These are phyloP conservation scores for Isoetes taiwanensis DNA, from an alignment of 75 land plant genomes.

Conservation along the genomic window DNA sequence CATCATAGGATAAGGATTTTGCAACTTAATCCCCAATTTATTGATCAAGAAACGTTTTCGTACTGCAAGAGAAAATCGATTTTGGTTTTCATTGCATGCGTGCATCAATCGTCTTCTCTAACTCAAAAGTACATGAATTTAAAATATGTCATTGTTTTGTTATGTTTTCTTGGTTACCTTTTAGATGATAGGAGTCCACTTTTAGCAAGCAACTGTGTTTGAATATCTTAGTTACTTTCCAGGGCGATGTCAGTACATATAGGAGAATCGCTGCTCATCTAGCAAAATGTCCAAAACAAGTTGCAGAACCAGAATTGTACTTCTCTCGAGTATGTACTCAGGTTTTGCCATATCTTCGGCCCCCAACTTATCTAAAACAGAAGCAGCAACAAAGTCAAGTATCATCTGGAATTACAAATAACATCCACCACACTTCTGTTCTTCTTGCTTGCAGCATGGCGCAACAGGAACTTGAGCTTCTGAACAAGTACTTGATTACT, in stretches of 20 bases:
- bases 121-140: neutral
- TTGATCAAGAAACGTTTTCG: slow-evolving; percentile 5
- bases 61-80: neutral
- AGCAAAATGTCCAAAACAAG: slow-evolving; percentile 26
- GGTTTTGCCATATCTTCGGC: slow-evolving; percentile 18
- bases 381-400: slow-evolving; percentile 3
- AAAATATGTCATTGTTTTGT: neutral
- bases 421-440: slow-evolving; percentile 31
- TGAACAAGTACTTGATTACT: slow-evolving; percentile 14
- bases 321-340: slow-evolving; percentile 29
- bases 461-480: slow-evolving; percentile 12
- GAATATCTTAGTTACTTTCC: too few species aligned
- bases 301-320: slow-evolving; percentile 20
- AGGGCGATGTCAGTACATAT: slow-evolving; percentile 30
- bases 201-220: neutral
- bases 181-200: neutral
- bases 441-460: slow-evolving; percentile 19
- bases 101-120: neutral
- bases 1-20: too few species aligned
- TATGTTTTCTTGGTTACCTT: neutral
- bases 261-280: slow-evolving; percentile 29
- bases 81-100: neutral
- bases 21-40: too few species aligned
- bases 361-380: neutral
- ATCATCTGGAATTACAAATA: slow-evolving; percentile 4